Evolutionary conservation across 164 flowering plant genomes (phyloP).

Genomic region (Piper longum): DNA sequence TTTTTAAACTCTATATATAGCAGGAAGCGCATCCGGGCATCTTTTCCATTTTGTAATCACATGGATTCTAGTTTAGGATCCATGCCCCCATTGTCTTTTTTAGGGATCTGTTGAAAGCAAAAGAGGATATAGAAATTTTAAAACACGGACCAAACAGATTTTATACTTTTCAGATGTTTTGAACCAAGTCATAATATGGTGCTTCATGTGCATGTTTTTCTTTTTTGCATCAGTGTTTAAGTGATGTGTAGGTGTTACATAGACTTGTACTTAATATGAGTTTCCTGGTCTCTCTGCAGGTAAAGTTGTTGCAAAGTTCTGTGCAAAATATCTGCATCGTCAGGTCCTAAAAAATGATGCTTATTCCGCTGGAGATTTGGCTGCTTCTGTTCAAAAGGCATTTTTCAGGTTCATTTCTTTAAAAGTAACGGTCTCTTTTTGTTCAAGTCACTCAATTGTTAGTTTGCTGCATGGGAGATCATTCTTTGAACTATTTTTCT

Average conservation of each 20-base stretch:
- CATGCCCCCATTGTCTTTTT: too few species aligned
- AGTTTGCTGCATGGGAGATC: neutral
- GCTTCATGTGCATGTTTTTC: neutral
- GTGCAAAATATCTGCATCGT: constrained; percentile 91
- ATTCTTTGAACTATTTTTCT: neutral
- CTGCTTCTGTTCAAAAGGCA: constrained; percentile 69
- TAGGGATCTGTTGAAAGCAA: too few species aligned
- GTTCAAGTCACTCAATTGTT: neutral
- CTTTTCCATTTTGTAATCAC: too few species aligned
- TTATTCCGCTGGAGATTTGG: constrained; percentile 71
- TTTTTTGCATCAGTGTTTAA: neutral
- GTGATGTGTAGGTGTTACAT: neutral
- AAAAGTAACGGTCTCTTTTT: neutral
- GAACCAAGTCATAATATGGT: too few species aligned
- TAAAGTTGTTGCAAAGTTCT: constrained; percentile 95
- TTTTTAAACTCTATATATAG: too few species aligned
- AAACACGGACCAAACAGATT: neutral
- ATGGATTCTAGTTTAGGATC: too few species aligned
- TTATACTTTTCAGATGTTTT: neutral
- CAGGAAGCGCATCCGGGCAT: too few species aligned
- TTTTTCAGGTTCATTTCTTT: constrained; percentile 56
- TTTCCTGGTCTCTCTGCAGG: constrained; percentile 25
- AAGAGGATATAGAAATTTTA: too few species aligned
- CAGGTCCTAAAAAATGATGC: constrained; percentile 84
- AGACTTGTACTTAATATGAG: neutral